These are phyloP conservation scores for Vaccinium vitisidaea DNA, from an alignment of 148 eudicot species.

Conservation along the genomic window DNA sequence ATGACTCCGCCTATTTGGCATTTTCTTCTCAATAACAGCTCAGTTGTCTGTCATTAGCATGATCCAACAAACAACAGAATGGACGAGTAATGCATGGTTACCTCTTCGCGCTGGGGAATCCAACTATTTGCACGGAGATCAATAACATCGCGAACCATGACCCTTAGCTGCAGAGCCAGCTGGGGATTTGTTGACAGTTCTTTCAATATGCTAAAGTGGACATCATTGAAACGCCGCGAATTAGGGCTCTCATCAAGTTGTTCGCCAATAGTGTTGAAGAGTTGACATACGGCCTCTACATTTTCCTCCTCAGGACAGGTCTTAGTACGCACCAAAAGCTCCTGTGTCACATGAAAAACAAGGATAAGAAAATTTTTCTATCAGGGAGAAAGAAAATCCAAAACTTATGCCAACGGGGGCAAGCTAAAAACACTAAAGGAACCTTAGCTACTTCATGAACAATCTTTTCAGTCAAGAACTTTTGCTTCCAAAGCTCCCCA, in stretches of 20 bases:
- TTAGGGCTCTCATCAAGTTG: slow-evolving; percentile 65
- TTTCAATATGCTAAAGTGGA: slow-evolving; percentile 59
- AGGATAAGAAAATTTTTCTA: background rate
- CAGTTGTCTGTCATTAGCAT: background rate
- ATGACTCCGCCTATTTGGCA: background rate
- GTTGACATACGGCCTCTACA: too few relatives aligned
- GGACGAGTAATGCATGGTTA: slow-evolving; percentile 16
- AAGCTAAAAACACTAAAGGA: background rate
- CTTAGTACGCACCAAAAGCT: slow-evolving; percentile 72
- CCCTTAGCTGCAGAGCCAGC: slow-evolving; percentile 66
- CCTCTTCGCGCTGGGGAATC: slow-evolving; percentile 94
- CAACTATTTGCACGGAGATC: slow-evolving; percentile 71
- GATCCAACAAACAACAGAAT: background rate
- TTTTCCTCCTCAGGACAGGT: too few relatives aligned
- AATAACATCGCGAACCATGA: slow-evolving; percentile 75
- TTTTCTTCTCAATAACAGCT: too few relatives aligned
- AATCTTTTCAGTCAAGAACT: slow-evolving; percentile 62
- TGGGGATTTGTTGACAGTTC: slow-evolving; percentile 62
- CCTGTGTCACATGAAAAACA: slow-evolving; percentile 34
- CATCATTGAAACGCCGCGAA: slow-evolving; percentile 67
- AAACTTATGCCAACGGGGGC: background rate
- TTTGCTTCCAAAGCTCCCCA: slow-evolving; percentile 60
- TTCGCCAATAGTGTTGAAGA: too few relatives aligned
- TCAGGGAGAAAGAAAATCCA: background rate
- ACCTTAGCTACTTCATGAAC: slow-evolving; percentile 96